Evolutionary conservation across 306 rosid species (phyloP).

Genomic region (Psophocarpus tetragonolobus): DNA sequence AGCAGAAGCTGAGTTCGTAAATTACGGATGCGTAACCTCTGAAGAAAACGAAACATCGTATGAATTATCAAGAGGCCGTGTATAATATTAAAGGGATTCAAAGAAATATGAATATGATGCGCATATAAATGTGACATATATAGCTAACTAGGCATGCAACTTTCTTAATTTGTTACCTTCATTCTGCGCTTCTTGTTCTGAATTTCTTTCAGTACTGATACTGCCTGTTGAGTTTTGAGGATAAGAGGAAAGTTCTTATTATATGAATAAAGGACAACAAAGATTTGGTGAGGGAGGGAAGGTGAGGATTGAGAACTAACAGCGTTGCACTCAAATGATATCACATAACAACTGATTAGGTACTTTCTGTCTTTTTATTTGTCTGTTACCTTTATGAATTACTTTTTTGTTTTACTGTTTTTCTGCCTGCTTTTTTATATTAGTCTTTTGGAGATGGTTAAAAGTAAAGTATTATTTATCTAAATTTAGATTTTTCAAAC

Average conservation of each 20-base stretch:
- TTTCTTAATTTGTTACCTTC: conserved; percentile 43
- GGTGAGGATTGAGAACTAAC: background rate
- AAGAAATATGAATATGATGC: background rate
- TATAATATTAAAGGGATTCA: background rate
- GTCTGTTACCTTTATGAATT: too few species aligned
- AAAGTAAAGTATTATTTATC: background rate
- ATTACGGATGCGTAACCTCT: conserved; percentile 35
- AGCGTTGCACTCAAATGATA: background rate
- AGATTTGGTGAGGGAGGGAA: conserved; percentile 38
- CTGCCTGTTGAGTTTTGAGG: background rate
- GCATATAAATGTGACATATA: conserved; percentile 3
- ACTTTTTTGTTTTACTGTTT: background rate
- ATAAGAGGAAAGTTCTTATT: background rate
- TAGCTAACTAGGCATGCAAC: background rate
- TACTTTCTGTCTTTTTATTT: background rate
- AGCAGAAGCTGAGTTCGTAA: conserved; percentile 45
- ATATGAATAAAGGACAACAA: background rate
- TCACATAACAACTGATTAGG: conserved; percentile 8
- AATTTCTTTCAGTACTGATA: background rate
- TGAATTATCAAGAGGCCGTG: background rate
- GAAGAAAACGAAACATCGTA: conserved; percentile 30
- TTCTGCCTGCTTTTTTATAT: background rate
- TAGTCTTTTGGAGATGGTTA: background rate
- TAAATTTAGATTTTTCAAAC: background rate
- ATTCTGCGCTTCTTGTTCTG: background rate